Conservation (phyloP, 176 grass and related monocot genomes). For the Paspalum notatum region DNA sequence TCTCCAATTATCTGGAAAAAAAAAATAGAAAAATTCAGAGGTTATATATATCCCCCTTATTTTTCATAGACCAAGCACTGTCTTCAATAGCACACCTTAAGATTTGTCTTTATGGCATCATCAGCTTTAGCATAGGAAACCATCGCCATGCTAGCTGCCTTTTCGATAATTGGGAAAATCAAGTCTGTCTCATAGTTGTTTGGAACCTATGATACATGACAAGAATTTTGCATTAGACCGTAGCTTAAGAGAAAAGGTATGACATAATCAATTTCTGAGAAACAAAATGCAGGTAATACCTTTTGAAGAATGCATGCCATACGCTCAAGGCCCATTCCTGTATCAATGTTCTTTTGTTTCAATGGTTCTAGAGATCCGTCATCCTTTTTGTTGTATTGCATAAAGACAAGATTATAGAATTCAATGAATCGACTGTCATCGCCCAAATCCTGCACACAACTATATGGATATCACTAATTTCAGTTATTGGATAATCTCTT, state of each 20-base stretch:
- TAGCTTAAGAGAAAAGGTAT: slow-evolving; percentile 16
- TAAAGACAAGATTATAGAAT: slow-evolving; percentile 99
- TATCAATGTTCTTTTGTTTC: slow-evolving; percentile 95
- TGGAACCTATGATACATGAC: slow-evolving; percentile 64
- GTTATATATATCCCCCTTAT: slow-evolving; percentile 26
- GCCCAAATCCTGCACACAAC: slow-evolving; percentile 86
- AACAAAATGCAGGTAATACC: slow-evolving; percentile 46
- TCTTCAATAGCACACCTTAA: slow-evolving; percentile 66
- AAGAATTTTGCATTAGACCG: slow-evolving; percentile 27
- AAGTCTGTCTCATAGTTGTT: slow-evolving; percentile 98
- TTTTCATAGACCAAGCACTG: slow-evolving; percentile 17
- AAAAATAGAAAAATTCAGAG: slow-evolving; percentile 19
- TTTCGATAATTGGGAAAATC: slow-evolving; percentile 93
- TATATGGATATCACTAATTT: slow-evolving; percentile 76
- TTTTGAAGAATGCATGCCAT: slow-evolving; percentile 97
- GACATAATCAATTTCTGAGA: background rate
- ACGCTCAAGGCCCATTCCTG: slow-evolving; percentile 97
- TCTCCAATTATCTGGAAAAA: slow-evolving; percentile 89
- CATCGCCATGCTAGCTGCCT: slow-evolving; percentile 74
- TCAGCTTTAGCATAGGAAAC: slow-evolving; percentile 72
- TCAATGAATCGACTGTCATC: slow-evolving; percentile 96
- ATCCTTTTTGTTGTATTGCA: slow-evolving; percentile 99
- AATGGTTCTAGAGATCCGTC: slow-evolving; percentile 87
- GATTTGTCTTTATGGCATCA: slow-evolving; percentile 66
- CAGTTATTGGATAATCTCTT: slow-evolving; percentile 40